Base-by-base conservation (phyloP, 2,329 filamentous ascomycete genomes). In the Clarireedia hainanense region DNA sequence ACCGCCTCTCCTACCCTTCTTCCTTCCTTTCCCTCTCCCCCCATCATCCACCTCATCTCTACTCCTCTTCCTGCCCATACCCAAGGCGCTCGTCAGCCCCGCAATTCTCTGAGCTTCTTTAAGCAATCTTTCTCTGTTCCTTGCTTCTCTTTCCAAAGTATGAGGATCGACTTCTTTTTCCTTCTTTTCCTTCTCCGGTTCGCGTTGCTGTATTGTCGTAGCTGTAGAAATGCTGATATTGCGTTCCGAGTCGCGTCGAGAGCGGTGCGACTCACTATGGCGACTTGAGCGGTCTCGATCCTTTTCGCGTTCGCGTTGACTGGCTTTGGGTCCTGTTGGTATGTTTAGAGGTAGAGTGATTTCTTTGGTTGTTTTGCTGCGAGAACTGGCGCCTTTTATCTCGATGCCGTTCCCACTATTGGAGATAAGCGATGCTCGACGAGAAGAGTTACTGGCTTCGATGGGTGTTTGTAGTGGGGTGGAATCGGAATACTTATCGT, bases 31-130 rank as follows among this genome's bases (percentile, higher is more conserved):
- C 67, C 39, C 72, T 72, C 70, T 34, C 71, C 74, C 64, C 30
- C 52, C 46, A 26, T 50, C 70, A 50, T 69, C 70, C 15, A 67
- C 74, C 5, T 78, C 73, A 40, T 78, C 73, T 55, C 75, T 72
- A 37, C 73, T 74, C 6, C 73, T 72, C 26, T 84, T 80, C 30
- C 62, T 60, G 10, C 58, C 52, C 6, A 47, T 56, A 39, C 61
- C 50, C 14, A 47, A 55, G 40, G 71, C 64, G 52, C 76, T 72
- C 2, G 74, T 69, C 52, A 83, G 67, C 45, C 80, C 75, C 46
- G 82, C 76, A 70, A 85, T 80, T 37, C 81, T 78, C 69, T 88
- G 83, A 40, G 83, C 81, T 70, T 89, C 86, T 64, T 84, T 85
- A 12, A 85, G 74, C 51, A 88, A 73, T 26, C 86, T 76, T 68